Evolutionary conservation across 306 rosid species (phyloP).

Genomic region (Prunus davidiana): DNA sequence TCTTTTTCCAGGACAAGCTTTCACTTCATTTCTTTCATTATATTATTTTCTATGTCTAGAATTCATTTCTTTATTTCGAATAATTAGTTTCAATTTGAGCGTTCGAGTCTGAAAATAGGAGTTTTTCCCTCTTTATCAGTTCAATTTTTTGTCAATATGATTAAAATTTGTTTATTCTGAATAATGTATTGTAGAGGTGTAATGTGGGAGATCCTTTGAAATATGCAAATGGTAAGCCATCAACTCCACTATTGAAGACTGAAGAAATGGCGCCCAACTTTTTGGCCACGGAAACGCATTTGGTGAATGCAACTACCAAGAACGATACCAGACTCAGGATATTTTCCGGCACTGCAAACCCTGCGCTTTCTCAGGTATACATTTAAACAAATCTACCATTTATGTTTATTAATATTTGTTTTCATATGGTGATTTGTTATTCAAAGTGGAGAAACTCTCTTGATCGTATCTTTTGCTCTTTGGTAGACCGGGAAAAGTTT

Average conservation of each 20-base stretch:
- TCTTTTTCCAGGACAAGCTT: neutral
- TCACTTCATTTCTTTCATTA: neutral
- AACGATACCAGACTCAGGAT: slow-evolving; percentile 67
- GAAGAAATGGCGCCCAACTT: slow-evolving; percentile 36
- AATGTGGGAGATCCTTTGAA: slow-evolving; percentile 40
- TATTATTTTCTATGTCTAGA: neutral
- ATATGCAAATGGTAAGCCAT: slow-evolving; percentile 58
- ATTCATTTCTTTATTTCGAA: too few relatives aligned
- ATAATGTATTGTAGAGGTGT: slow-evolving; percentile 37
- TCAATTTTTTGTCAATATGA: neutral
- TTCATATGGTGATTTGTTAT: neutral
- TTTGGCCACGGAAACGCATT: slow-evolving; percentile 28
- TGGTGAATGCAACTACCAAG: slow-evolving; percentile 37
- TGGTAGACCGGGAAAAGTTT: neutral
- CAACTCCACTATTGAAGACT: slow-evolving; percentile 12
- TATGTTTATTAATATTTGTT: neutral
- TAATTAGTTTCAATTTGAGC: neutral
- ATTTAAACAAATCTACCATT: neutral
- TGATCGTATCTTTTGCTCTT: neutral
- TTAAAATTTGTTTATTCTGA: neutral
- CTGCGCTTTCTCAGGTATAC: slow-evolving; percentile 61
- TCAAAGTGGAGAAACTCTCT: neutral
- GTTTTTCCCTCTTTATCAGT: neutral
- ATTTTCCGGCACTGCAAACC: slow-evolving; percentile 88
- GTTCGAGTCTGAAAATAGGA: neutral